A percentile compares a stretch with the other conserved stretches of the same genome.
These are phyloP conservation scores for Epichloe amarillans DNA, from an alignment of 2,329 filamentous ascomycete genomes.

Conservation along the genomic window DNA sequence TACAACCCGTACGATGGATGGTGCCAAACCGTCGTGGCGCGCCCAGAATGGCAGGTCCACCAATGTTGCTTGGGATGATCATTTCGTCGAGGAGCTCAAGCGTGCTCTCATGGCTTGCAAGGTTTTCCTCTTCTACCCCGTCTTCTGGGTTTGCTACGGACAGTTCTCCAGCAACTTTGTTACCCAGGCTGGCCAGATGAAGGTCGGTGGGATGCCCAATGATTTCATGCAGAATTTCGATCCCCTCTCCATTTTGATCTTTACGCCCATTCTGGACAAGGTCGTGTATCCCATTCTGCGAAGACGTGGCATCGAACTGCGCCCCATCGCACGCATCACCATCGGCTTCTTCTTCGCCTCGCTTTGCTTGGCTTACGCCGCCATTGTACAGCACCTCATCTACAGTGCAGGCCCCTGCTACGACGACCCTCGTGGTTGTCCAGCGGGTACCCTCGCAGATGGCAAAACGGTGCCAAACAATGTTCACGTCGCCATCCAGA, in stretches of 20 bases:
- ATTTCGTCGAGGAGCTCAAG: conserved; percentile 60
- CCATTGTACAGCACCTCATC: conserved; percentile 46
- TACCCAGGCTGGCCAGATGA: conserved; percentile 44
- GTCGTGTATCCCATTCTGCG: conserved; percentile 49
- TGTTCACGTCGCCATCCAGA: conserved; percentile 41
- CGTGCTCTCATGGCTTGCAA: conserved; percentile 54
- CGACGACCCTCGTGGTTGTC: conserved; percentile 26
- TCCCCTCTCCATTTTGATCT: conserved; percentile 51
- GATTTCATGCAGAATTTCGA: conserved; percentile 58
- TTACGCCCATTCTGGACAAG: conserved; percentile 51
- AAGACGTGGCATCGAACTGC: conserved; percentile 43
- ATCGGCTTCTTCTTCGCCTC: conserved; percentile 45
- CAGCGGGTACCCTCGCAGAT: conserved; percentile 14
- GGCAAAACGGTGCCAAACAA: conserved; percentile 23
- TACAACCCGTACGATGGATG: conserved; percentile 34
- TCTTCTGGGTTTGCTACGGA: conserved; percentile 56
- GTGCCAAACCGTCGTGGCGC: conserved; percentile 53
- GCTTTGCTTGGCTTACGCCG: conserved; percentile 43
- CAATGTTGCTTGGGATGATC: conserved; percentile 48
- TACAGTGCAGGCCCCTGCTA: conserved; percentile 41
- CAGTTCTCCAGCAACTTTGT: conserved; percentile 57
- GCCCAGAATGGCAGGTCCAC: conserved; percentile 31
- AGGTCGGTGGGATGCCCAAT: conserved; percentile 53
- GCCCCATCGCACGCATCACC: conserved; percentile 52
- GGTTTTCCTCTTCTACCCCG: conserved; percentile 53